Evolutionary conservation across 2,329 filamentous ascomycete species (phyloP).

Genomic region (Talaromyces islandicus): DNA sequence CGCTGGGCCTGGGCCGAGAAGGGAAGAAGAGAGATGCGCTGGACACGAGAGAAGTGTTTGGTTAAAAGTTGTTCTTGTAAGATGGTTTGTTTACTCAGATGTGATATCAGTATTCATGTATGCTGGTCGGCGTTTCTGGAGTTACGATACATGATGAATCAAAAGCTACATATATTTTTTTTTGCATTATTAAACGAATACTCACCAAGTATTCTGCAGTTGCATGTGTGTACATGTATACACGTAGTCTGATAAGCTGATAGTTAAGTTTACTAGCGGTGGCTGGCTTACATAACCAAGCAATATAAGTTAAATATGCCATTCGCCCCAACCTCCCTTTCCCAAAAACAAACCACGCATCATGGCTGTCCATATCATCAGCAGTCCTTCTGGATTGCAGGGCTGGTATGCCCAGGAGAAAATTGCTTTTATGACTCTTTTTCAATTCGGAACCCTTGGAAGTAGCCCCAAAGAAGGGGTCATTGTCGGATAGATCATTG

Average conservation of each 20-base stretch:
- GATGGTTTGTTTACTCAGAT: slow-evolving; percentile 16
- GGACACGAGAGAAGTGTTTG: slow-evolving; percentile 72
- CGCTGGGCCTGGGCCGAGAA: slow-evolving; percentile 61
- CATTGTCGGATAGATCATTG: slow-evolving; percentile 18
- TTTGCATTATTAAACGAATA: background rate
- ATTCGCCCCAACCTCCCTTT: background rate
- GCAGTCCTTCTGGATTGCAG: slow-evolving; percentile 16
- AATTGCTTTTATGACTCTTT: slow-evolving; percentile 1
- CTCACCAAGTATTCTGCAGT: background rate
- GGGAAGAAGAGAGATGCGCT: slow-evolving; percentile 43
- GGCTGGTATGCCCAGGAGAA: background rate
- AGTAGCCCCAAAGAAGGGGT: slow-evolving; percentile 31
- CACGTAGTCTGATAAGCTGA: background rate
- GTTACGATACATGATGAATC: background rate
- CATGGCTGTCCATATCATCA: slow-evolving; percentile 8
- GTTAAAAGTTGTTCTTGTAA: slow-evolving; percentile 12
- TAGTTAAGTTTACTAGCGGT: background rate
- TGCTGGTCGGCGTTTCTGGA: background rate
- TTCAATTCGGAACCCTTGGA: slow-evolving; percentile 8
- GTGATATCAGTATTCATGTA: slow-evolving; percentile 18
- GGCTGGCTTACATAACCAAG: slow-evolving; percentile 7
- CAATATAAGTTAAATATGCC: background rate
- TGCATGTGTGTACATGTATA: too few relatives aligned
- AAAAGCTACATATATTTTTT: background rate
- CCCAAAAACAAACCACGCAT: background rate